Base-by-base conservation (phyloP, 2,329 filamentous ascomycete species). In the Penicillium griseofulvum region DNA sequence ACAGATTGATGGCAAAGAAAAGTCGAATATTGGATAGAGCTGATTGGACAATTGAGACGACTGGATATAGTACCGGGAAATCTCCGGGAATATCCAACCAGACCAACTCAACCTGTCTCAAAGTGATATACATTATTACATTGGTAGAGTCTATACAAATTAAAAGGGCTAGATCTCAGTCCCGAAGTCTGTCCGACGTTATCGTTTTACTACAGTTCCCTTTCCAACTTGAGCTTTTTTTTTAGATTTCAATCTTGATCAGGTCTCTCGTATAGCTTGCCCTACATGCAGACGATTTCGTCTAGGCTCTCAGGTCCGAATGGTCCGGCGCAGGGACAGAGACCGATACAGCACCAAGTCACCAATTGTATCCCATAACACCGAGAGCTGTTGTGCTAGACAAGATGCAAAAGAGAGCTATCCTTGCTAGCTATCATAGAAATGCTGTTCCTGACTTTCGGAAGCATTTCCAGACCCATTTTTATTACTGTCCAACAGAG, bases 261-360 rank as follows among this genome's bases (percentile, higher is more conserved):
- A 19, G 22, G 29, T 12, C 19, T 36, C 28, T 26, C 38, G 38
- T 37, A 37, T 47, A 38, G 24, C 14, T 37, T 29, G 24, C 24
- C 34, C 43, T 33, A 47, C 11, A 41, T 38, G 16, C 14, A 42
- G 8, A 10, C 1, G 9, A n/a, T 17, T 11, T 28, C 38, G 45
- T 38, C 45, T 14, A 54, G 16, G 26, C n/a, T 34, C 16, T 11
- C 33, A 43, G 38, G 31, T 50, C 52, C 46, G 47, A 54, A 41
- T 39, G 7, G 26, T 45, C 52, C 52, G 52, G 46, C 33, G 52
- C 47, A 54, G 52, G 47, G 47, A 39, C 39, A 14, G 24, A 51
- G n/a, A 12, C 37, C 17, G 12, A 49, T 22, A 50, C 24, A 24
- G 24, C 3, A 7, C 6, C 5, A 12, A n/a, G 26, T 17, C 24